Base-by-base conservation (phyloP, 768 basidiomycete species). In the Lactarius trivialis region DNA sequence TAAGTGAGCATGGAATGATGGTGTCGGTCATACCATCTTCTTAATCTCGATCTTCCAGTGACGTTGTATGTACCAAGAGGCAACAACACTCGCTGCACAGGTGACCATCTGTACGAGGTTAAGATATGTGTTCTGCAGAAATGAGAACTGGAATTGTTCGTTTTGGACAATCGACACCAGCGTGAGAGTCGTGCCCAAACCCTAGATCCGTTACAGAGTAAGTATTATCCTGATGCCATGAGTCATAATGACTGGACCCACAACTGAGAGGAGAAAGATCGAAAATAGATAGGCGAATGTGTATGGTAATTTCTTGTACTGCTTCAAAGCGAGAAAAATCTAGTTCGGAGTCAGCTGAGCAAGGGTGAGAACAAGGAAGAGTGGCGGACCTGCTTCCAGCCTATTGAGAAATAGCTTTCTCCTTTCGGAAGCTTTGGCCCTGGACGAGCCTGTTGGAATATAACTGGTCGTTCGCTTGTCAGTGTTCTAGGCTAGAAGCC, bases 391-490 rank as follows among this genome's bases (percentile, higher is more conserved):
- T 92, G 90, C 70, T 88, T 91, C 87, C 88, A 93, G 49, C 92
- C 92, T 51, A 93, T 82, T 0, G 89, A 90, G 32, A 92, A 63
- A 68, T 93, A 93, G 61, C 73, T 80, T 65, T 91, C 84, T 54
- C 85, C 85, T 66, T 85, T 85, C 0, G 92, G 92, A 28, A 93
- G 75, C 17, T 84, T 74, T 56, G 91, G 89, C 0, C 92, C 92
- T 3, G 88, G 86, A 9, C 92, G 84, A n/a, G 85, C 88, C 69
- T 89, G 82, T 71, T 94, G 92, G 71, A 84, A 92, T 55, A 93
- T 81, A 67, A 93, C 90, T 91, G 56, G 30, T 55, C 55, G 63
- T 37, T 32, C 36, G 12, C 53, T 19, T 12, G 26, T 49, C 21
- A 45, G 26, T 53, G 51, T 34, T 43, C 32, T 5, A 19, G 53